phyloP scores from a whole-genome alignment of 495 filamentous ascomycete genomes.

The Cudoniella acicularis region DNA sequence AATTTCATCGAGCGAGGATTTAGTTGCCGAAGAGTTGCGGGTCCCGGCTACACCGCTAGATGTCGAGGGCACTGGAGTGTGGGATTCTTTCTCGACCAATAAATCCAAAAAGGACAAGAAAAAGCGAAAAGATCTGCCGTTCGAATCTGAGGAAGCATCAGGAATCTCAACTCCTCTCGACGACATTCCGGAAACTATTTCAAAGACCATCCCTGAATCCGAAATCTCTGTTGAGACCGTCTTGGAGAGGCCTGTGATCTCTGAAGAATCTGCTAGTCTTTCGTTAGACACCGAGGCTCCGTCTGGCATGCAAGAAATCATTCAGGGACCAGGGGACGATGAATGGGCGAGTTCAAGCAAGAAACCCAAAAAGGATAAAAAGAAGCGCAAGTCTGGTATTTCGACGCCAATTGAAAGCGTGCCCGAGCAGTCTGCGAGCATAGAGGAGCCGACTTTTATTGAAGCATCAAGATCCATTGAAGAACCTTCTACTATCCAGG shows the following conservation, averaged over 20 bases:
- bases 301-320: neutral
- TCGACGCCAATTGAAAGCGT: slow-evolving; percentile 7
- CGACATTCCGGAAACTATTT: neutral
- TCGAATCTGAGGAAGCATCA: neutral
- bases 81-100: slow-evolving; percentile 6
- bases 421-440: neutral
- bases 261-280: neutral
- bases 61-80: neutral
- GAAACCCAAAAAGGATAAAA: slow-evolving; percentile 26
- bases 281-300: neutral
- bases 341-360: slow-evolving; percentile 12
- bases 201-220: neutral
- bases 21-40: neutral
- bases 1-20: neutral
- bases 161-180: neutral
- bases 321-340: slow-evolving; percentile 23
- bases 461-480: neutral
- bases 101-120: slow-evolving; percentile 14
- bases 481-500: too few relatives aligned
- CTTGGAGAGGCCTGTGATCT: neutral
- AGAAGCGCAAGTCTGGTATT: slow-evolving; percentile 19
- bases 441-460: neutral
- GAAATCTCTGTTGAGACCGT: neutral
- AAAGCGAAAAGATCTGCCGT: neutral
- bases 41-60: neutral